A percentile compares a stretch with the other conserved stretches of the same genome.
phyloP scores from a whole-genome alignment of 139 green algal genomes.

The Tetraselmis striata region DNA sequence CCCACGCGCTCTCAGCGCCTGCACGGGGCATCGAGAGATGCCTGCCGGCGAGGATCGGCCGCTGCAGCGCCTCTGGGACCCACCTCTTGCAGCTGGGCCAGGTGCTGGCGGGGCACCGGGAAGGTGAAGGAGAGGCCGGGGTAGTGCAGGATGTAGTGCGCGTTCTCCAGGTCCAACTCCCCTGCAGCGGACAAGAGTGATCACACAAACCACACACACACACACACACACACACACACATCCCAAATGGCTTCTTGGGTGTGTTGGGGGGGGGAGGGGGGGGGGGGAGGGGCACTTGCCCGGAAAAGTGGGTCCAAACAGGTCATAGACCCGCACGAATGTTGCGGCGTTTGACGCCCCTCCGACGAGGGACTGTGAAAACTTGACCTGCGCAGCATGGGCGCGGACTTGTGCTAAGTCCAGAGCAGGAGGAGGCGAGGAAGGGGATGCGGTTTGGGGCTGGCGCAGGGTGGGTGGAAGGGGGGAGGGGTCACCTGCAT shows the following conservation, averaged over 20 bases:
- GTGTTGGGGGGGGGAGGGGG: no score
- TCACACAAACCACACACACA: no score
- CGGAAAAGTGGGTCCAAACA: conserved; percentile 43
- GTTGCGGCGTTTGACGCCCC: conserved; percentile 26
- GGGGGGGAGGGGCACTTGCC: conserved; percentile 6
- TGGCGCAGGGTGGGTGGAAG: background rate
- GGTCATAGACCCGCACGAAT: conserved; percentile 39
- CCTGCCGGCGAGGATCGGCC: no score
- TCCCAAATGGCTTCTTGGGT: no score
- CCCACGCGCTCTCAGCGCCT: no score
- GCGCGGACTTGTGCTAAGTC: conserved; percentile 10
- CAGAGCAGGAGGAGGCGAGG: background rate
- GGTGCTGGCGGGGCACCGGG: conserved; percentile 15
- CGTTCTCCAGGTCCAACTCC: background rate
- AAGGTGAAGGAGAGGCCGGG: conserved; percentile 35
- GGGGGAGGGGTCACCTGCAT: conserved; percentile 33
- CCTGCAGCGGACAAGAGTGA: no score
- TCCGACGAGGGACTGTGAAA: conserved; percentile 17
- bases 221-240: no score
- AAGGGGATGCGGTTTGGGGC: background rate
- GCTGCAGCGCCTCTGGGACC: background rate
- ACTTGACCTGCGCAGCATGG: conserved; percentile 21
- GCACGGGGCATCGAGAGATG: no score
- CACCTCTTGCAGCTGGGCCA: background rate
- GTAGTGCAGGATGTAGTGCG: conserved; percentile 35